Evolutionary conservation across 2,329 filamentous ascomycete genomes (phyloP).

Genomic region (Diaporthe ilicicola): DNA sequence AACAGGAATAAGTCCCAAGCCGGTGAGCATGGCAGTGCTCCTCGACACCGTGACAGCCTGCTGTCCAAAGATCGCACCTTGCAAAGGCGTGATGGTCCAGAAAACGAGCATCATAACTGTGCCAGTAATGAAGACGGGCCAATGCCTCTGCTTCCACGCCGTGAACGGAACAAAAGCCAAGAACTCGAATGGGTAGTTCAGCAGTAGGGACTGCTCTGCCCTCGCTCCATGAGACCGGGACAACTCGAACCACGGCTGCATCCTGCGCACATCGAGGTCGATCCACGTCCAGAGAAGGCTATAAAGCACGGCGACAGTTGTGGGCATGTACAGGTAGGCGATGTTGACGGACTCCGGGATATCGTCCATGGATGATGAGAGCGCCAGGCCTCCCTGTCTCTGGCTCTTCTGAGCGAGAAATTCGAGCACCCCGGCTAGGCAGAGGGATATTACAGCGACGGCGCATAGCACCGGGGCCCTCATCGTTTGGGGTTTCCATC

Average conservation of each 20-base stretch:
- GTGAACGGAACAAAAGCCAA: constrained; percentile 43
- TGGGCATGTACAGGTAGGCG: constrained; percentile 61
- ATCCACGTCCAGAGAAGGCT: constrained; percentile 67
- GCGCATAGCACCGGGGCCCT: constrained; percentile 46
- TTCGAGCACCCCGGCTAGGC: constrained; percentile 55
- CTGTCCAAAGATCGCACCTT: constrained; percentile 62
- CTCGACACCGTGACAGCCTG: constrained; percentile 39
- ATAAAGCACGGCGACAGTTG: constrained; percentile 61
- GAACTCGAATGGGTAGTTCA: constrained; percentile 61
- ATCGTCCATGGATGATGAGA: constrained; percentile 37
- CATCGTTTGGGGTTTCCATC: constrained; percentile 51
- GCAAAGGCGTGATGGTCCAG: constrained; percentile 63
- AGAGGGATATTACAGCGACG: constrained; percentile 47
- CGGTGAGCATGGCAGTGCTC: background rate
- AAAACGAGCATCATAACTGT: constrained; percentile 59
- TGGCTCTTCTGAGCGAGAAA: constrained; percentile 51
- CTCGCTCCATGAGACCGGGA: constrained; percentile 54
- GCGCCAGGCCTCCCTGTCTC: constrained; percentile 49
- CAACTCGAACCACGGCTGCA: constrained; percentile 69
- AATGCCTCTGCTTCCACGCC: constrained; percentile 54
- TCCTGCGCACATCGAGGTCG: constrained; percentile 64
- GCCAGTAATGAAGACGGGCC: constrained; percentile 59
- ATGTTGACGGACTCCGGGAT: constrained; percentile 49
- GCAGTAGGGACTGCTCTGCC: constrained; percentile 54
- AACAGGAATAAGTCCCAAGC: constrained; percentile 35